A percentile compares a stretch with the other conserved stretches of the same genome.
Evolutionary conservation across 2,329 filamentous ascomycete species (phyloP).

Genomic region (Colletotrichum chrysophilum): DNA sequence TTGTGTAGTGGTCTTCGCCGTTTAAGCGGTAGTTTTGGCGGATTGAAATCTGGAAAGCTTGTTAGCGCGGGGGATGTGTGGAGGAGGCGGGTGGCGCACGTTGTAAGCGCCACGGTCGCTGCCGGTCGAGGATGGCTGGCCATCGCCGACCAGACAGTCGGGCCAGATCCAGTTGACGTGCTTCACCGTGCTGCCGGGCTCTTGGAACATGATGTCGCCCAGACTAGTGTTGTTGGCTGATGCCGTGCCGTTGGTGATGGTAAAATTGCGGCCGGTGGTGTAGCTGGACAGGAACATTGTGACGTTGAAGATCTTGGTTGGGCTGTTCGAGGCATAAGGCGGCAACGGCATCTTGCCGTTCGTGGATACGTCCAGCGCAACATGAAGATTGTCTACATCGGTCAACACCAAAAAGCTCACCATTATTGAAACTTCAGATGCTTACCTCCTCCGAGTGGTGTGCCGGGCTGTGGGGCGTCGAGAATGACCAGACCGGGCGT

Average conservation of each 20-base stretch:
- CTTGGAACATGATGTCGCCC: conserved; percentile 67
- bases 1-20: conserved; percentile 67
- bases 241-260: conserved; percentile 68
- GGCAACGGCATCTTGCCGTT: conserved; percentile 68
- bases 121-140: conserved; percentile 46
- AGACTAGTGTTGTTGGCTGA: conserved; percentile 56
- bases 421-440: conserved; percentile 11
- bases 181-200: conserved; percentile 73
- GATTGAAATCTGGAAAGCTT: conserved; percentile 62
- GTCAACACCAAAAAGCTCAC: conserved; percentile 10
- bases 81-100: conserved; percentile 34
- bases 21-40: conserved; percentile 74
- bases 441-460: conserved; percentile 67
- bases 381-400: conserved; percentile 57
- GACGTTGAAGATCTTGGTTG: conserved; percentile 66
- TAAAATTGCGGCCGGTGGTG: conserved; percentile 68
- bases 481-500: conserved; percentile 73
- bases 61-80: background rate
- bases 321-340: conserved; percentile 56
- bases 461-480: conserved; percentile 69
- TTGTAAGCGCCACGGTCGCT: conserved; percentile 69
- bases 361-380: conserved; percentile 71
- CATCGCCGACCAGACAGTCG: conserved; percentile 68
- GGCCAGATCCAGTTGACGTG: conserved; percentile 78
- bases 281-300: conserved; percentile 72